These are phyloP conservation scores for Quercus bicolor DNA, from an alignment of 306 rosid genomes.

Conservation along the genomic window DNA sequence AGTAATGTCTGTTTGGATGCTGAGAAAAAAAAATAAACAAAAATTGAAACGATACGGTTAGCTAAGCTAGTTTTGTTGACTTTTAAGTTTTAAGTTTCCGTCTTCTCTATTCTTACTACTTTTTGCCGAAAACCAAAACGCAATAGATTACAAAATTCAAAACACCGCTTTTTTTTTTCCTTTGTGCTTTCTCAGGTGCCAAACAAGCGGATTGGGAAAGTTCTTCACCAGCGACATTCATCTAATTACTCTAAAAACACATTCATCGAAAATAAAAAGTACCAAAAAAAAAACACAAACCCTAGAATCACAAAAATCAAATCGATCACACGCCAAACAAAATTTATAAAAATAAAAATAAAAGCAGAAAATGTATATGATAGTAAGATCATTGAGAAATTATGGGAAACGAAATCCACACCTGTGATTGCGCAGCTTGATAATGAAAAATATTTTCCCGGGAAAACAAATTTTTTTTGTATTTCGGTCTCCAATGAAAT, in stretches of 20 bases:
- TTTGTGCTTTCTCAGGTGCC: not conserved
- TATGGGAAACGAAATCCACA: not conserved
- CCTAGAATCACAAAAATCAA: conserved; percentile 7
- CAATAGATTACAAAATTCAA: not conserved
- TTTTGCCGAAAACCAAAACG: not conserved
- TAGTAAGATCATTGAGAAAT: not conserved
- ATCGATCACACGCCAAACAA: not conserved
- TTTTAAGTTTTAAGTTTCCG: not conserved
- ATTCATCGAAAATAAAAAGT: not conserved
- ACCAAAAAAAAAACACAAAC: not conserved
- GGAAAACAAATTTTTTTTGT: conserved; percentile 26
- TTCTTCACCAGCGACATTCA: not conserved
- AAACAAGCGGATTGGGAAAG: not conserved
- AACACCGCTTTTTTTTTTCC: not conserved
- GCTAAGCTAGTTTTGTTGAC: not conserved
- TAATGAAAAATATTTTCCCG: conserved; percentile 16
- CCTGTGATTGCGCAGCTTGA: conserved; percentile 24
- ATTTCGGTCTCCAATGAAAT: conserved; percentile 23
- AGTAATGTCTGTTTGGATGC: not conserved
- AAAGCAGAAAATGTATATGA: not conserved
- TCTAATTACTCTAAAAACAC: not conserved
- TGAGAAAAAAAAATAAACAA: not conserved
- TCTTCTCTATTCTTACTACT: not conserved
- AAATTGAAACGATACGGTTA: not conserved
- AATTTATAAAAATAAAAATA: not conserved